Evolutionary conservation across 176 grass and related monocot genomes (phyloP), one percentile per base, ranked within the genome.

Genomic region (Miscanthus lutarioriparius): DNA sequence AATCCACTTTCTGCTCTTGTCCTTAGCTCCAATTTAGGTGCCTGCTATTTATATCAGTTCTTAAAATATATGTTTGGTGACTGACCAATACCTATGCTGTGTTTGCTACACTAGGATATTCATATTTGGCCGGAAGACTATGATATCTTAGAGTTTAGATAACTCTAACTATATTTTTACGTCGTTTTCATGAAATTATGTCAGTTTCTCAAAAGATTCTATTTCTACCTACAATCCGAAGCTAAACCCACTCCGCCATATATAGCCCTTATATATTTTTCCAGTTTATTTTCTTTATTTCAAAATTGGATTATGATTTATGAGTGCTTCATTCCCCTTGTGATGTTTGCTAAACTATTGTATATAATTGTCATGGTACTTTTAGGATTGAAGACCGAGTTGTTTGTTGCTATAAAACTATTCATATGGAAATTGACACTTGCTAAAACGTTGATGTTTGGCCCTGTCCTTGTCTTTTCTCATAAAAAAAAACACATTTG

Each of bases 161-260:
- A 70, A 69, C 30, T 76, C 63, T 41, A 37, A 41, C 20, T 76
- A 63, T 27, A 63, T 28, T 13, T 37, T 58, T n/a, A 36, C 0
- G 49, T 76, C 48, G 10, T 56, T 81, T 81, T 80, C 63, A 47
- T 49, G 41, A 67, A 66, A 66, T 67, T 67, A 61, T 26, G 68
- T 35, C 7, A 0, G 3, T 66, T 74, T 63, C 26, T 61, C 64
- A 82, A 40, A 77, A 70, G n/a, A 77, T 64, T 83, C 41, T 54
- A 23, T 58, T 51, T 72, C 66, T 41, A 32, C 56, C 73, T 53
- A 49, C 36, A 22, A 56, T 48, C 47, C 67, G 78, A 82, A 87
- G 58, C 44, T 75, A 64, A 81, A 84, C 49, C 64, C 54, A 82
- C 27, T 44, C 9, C n/a, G 3, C 69, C 37, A 12, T 25, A 20